Percentiles rank a stretch among this genome's conserved stretches.
Conservation (phyloP, 257 asterid species). For the Verbena officinalis region DNA sequence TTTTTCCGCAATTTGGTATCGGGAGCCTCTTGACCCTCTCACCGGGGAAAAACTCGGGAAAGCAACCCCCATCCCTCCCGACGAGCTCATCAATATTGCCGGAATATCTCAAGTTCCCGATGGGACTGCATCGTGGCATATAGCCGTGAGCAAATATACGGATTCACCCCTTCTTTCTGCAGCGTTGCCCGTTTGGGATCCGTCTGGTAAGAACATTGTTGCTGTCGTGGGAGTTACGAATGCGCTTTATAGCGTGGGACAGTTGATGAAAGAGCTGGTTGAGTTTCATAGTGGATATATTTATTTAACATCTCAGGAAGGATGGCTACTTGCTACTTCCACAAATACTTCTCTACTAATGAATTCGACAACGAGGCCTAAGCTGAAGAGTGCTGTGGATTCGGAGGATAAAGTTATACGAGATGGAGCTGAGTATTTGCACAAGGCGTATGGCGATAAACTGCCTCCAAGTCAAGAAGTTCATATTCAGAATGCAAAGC, state of each 20-base stretch:
- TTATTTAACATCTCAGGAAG: constrained; percentile 88
- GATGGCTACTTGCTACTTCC: constrained; percentile 92
- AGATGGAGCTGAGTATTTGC: constrained; percentile 76
- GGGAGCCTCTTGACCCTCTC: constrained; percentile 73
- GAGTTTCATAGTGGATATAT: constrained; percentile 91
- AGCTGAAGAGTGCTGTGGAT: constrained; percentile 80
- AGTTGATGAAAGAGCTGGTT: constrained; percentile 85
- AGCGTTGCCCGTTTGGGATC: constrained; percentile 90
- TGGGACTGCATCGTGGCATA: constrained; percentile 91
- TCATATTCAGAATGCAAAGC: constrained; percentile 80
- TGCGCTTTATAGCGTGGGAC: constrained; percentile 90
- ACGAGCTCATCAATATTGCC: constrained; percentile 80
- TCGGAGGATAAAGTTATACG: constrained; percentile 72
- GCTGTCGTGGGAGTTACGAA: constrained; percentile 95
- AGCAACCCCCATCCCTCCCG: constrained; percentile 62
- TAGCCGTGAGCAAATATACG: constrained; percentile 84
- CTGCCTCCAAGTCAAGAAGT: constrained; percentile 74
- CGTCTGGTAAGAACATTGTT: constrained; percentile 63
- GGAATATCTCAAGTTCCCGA: constrained; percentile 94
- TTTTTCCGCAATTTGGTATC: constrained; percentile 79
- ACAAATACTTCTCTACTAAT: constrained; percentile 65
- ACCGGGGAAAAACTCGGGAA: constrained; percentile 76
- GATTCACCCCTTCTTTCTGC: constrained; percentile 90
- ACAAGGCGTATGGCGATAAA: constrained; percentile 50
- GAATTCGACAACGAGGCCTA: constrained; percentile 63